Percentiles rank a stretch among this genome's conserved stretches.
Evolutionary conservation across 352 stramenopile genomes (phyloP).

Genomic region (Pythium monospermum): DNA sequence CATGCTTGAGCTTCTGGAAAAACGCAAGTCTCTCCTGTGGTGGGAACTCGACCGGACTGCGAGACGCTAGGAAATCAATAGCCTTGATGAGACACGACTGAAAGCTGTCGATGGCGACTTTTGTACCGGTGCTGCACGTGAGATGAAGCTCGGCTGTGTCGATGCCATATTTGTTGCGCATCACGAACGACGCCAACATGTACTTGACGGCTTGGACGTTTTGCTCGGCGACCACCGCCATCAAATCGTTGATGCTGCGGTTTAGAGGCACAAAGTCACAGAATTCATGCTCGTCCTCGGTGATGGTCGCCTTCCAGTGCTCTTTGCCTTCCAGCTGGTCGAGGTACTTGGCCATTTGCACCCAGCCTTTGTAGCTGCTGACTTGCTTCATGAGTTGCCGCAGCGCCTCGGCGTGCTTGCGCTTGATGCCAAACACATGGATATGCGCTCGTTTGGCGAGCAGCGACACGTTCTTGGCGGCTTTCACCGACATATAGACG

Average conservation of each 20-base stretch:
- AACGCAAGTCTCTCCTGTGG: slow-evolving; percentile 40
- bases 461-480: slow-evolving; percentile 24
- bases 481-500: slow-evolving; percentile 46
- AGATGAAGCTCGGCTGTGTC: slow-evolving; percentile 51
- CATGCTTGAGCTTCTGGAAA: slow-evolving; percentile 59
- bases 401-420: slow-evolving; percentile 49
- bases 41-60: slow-evolving; percentile 29
- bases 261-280: slow-evolving; percentile 59
- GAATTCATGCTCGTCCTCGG: slow-evolving; percentile 38
- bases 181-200: slow-evolving; percentile 52
- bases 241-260: slow-evolving; percentile 34
- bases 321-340: slow-evolving; percentile 57
- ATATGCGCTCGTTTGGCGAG: slow-evolving; percentile 9
- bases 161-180: slow-evolving; percentile 59
- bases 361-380: slow-evolving; percentile 49
- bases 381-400: slow-evolving; percentile 57
- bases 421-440: slow-evolving; percentile 29
- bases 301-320: slow-evolving; percentile 50
- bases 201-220: slow-evolving; percentile 55
- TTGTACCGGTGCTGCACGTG: slow-evolving; percentile 55
- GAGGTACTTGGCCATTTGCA: slow-evolving; percentile 55
- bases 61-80: slow-evolving; percentile 34
- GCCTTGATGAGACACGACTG: slow-evolving; percentile 36
- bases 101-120: slow-evolving; percentile 52
- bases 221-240: slow-evolving; percentile 21